These are phyloP conservation scores for Nannochloropsis salina DNA, from an alignment of 108 stramenopile genomes.

Conservation along the genomic window DNA sequence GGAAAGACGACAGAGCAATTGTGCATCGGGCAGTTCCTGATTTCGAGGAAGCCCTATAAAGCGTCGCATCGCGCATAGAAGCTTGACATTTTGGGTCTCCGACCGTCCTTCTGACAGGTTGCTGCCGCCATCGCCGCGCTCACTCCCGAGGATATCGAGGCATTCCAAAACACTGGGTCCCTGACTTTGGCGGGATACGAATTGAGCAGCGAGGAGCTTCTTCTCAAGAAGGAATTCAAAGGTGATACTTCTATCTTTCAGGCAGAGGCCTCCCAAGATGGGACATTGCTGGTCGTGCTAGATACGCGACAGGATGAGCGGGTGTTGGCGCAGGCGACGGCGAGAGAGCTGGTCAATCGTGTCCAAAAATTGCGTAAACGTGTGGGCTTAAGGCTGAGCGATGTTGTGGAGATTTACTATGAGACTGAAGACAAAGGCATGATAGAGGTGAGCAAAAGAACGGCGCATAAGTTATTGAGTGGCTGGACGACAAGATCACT, in stretches of 20 bases:
- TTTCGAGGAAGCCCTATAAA: conserved; percentile 54
- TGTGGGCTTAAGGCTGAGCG: background rate
- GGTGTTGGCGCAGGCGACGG: conserved; percentile 74
- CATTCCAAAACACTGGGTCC: conserved; percentile 54
- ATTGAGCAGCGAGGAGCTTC: conserved; percentile 66
- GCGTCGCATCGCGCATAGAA: too few relatives aligned
- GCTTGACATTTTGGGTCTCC: background rate
- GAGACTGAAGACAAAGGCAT: background rate
- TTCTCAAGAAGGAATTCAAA: conserved; percentile 78
- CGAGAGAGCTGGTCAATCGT: conserved; percentile 87
- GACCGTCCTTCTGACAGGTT: background rate
- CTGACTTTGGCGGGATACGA: conserved; percentile 67
- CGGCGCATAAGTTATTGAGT: background rate
- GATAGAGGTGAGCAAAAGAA: background rate
- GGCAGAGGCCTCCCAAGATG: conserved; percentile 69
- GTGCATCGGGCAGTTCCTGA: background rate
- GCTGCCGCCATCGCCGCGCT: conserved; percentile 16
- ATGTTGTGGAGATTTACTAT: conserved; percentile 18
- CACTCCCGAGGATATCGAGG: background rate
- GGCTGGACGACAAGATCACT: background rate
- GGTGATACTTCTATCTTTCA: conserved; percentile 86
- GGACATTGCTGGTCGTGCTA: conserved; percentile 83
- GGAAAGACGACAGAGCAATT: background rate
- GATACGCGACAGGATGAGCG: conserved; percentile 92
- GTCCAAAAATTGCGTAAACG: conserved; percentile 92